phyloP scores from a whole-genome alignment of 495 filamentous ascomycete species.

The Hyaloscypha finlandica region DNA sequence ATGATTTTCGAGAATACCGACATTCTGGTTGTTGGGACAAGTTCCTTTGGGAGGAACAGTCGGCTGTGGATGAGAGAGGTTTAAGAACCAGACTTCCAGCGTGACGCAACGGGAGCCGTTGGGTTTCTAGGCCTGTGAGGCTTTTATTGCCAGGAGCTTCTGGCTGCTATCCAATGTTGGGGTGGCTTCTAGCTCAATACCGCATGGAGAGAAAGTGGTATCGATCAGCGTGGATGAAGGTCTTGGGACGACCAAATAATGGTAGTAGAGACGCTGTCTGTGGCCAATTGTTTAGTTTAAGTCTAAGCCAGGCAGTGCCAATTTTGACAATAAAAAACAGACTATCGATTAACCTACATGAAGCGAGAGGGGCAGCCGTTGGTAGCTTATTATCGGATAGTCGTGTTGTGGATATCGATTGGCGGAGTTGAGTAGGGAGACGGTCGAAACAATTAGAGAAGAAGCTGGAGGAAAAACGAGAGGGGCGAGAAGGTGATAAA shows the following conservation, averaged over 20 bases:
- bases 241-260: neutral
- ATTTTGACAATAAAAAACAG: neutral
- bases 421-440: neutral
- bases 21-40: slow-evolving; percentile 39
- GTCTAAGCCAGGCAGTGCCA: neutral
- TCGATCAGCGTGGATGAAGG: too few species aligned
- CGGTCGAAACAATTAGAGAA: slow-evolving; percentile 1
- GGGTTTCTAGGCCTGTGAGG: neutral
- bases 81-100: neutral
- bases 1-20: slow-evolving; percentile 54
- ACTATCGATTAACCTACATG: slow-evolving; percentile 3
- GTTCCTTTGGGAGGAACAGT: neutral
- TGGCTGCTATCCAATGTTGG: neutral
- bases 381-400: neutral
- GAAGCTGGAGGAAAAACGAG: neutral
- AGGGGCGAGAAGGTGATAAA: neutral
- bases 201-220: neutral
- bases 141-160: neutral
- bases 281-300: neutral
- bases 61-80: slow-evolving; percentile 12
- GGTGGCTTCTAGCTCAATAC: neutral
- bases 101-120: neutral
- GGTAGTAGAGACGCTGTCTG: neutral
- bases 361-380: neutral
- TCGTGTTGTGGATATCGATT: neutral